A percentile compares a stretch with the other conserved stretches of the same genome.
Evolutionary conservation across 2,329 filamentous ascomycete species (phyloP).

Genomic region (Aspergillus tamarii): DNA sequence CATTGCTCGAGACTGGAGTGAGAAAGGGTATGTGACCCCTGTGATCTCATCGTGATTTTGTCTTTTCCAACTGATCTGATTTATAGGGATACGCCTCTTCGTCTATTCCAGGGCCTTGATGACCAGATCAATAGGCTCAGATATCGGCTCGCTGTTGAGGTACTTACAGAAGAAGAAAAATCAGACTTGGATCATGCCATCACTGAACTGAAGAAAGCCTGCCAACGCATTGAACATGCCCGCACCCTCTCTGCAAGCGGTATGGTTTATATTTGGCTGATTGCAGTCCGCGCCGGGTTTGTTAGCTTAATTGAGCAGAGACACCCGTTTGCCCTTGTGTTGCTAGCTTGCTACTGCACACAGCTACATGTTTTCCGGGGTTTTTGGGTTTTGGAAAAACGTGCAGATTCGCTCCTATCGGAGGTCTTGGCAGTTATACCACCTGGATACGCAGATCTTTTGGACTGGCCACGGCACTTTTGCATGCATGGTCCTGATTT

Average conservation of each 20-base stretch:
- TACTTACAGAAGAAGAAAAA: neutral
- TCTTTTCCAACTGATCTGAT: neutral
- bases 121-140: neutral
- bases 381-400: neutral
- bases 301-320: neutral
- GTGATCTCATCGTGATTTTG: neutral
- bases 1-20: neutral
- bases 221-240: neutral
- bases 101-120: neutral
- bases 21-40: neutral
- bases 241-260: neutral
- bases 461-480: neutral
- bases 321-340: neutral
- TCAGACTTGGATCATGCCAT: neutral
- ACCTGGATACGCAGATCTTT: neutral
- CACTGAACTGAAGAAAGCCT: neutral
- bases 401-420: neutral
- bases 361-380: neutral
- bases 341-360: neutral
- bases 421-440: neutral
- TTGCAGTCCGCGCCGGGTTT: neutral
- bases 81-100: neutral
- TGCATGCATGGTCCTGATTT: neutral
- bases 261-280: neutral
- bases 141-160: neutral